These are phyloP conservation scores for Oryza australiensis DNA, from an alignment of 176 grass and related monocot species.

Conservation along the genomic window DNA sequence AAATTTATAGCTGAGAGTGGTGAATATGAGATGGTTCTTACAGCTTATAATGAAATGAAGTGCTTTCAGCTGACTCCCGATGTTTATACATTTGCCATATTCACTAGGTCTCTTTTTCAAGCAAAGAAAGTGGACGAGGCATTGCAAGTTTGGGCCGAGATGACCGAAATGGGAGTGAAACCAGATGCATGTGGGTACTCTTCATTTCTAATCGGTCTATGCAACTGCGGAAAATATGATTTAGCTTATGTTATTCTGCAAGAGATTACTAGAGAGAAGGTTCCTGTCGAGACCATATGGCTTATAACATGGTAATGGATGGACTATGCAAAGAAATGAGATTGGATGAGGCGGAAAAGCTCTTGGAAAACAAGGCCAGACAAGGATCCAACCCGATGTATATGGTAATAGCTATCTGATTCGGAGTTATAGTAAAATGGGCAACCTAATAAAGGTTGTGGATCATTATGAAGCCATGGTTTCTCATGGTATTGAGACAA, in stretches of 20 bases:
- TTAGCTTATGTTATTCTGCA: constrained; percentile 48
- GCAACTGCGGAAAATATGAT: constrained; percentile 46
- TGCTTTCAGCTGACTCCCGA: constrained; percentile 33
- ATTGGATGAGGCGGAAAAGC: constrained; percentile 64
- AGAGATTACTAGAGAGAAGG: constrained; percentile 36
- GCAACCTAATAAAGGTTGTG: constrained; percentile 49
- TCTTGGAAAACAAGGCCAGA: constrained; percentile 59
- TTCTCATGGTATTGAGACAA: constrained; percentile 51
- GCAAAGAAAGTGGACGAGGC: constrained; percentile 50
- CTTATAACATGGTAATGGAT: constrained; percentile 76
- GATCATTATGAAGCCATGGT: constrained; percentile 63
- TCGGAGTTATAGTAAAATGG: constrained; percentile 55
- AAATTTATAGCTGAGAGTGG: constrained; percentile 40
- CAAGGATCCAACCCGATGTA: constrained; percentile 35
- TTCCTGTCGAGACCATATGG: constrained; percentile 42
- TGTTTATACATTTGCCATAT: constrained; percentile 41
- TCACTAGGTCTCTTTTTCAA: constrained; percentile 57
- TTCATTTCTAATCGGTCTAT: constrained; percentile 58
- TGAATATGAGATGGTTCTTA: constrained; percentile 34
- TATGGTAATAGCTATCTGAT: constrained; percentile 71
- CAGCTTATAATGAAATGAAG: constrained; percentile 55
- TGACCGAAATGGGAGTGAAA: constrained; percentile 54
- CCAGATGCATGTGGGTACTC: constrained; percentile 49
- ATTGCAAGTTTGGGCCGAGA: constrained; percentile 46
- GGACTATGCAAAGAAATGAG: constrained; percentile 71